phyloP scores from a whole-genome alignment of 2,329 filamentous ascomycete genomes.

The Coniosporium uncinatum region DNA sequence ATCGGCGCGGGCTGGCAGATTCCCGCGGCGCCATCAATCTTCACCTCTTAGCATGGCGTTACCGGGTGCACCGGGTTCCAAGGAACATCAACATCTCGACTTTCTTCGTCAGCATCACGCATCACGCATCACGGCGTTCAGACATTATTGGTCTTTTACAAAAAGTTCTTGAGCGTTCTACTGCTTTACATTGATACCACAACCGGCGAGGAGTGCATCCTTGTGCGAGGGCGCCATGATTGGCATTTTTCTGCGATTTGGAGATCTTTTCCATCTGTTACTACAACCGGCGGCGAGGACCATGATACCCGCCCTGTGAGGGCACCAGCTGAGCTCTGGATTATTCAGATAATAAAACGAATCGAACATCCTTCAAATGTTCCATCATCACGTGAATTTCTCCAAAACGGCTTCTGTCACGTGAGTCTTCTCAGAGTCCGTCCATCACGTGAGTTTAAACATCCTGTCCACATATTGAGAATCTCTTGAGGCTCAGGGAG shows the following conservation, averaged over 20 bases:
- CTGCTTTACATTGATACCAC: background rate
- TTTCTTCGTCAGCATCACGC: background rate
- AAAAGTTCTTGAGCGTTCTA: background rate
- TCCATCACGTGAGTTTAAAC: no score
- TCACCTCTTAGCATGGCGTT: slow-evolving; percentile 16
- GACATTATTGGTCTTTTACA: no score
- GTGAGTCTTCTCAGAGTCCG: no score
- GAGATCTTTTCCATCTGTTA: background rate
- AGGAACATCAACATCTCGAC: background rate
- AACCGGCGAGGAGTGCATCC: background rate
- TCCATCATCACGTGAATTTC: no score
- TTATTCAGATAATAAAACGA: no score
- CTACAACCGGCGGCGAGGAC: background rate
- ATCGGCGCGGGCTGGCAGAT: slow-evolving; percentile 27
- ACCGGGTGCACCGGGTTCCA: slow-evolving; percentile 4
- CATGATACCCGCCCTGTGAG: background rate
- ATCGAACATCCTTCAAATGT: no score
- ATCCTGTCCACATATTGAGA: no score
- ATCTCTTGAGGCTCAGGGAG: no score
- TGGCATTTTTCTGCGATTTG: background rate
- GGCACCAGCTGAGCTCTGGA: background rate
- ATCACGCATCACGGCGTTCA: no score
- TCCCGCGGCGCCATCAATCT: slow-evolving; percentile 14
- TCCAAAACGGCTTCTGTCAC: no score
- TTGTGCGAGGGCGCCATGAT: background rate